A percentile compares a stretch with the other conserved stretches of the same genome.
Conservation (phyloP, 176 grass and related monocot genomes). For the Rhynchospora pubera region DNA sequence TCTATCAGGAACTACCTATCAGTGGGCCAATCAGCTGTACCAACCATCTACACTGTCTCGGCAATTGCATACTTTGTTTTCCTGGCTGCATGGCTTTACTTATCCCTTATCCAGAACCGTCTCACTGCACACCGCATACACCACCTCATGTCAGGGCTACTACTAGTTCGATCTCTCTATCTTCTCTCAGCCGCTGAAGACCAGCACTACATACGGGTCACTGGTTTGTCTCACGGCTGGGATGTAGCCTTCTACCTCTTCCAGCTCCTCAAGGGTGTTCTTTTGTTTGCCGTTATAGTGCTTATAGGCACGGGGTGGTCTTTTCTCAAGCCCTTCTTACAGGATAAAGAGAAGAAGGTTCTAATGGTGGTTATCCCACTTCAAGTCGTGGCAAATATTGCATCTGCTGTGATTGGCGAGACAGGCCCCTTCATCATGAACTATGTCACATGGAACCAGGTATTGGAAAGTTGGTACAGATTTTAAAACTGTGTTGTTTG, state of each 20-base stretch:
- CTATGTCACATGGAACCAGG: conserved; percentile 77
- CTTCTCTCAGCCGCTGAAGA: conserved; percentile 83
- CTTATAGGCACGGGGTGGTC: conserved; percentile 94
- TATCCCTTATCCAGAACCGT: conserved; percentile 66
- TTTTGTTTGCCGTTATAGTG: conserved; percentile 83
- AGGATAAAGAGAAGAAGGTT: conserved; percentile 97
- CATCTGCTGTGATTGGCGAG: conserved; percentile 75
- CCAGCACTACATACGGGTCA: conserved; percentile 70
- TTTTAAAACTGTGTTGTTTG: neutral
- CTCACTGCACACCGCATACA: conserved; percentile 78
- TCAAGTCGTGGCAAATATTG: conserved; percentile 88
- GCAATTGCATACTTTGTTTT: conserved; percentile 62
- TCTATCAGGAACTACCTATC: conserved; percentile 69
- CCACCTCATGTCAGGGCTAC: conserved; percentile 86
- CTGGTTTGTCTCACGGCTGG: conserved; percentile 69
- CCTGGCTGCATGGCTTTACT: conserved; percentile 65
- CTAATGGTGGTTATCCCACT: conserved; percentile 91
- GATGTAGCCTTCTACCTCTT: conserved; percentile 95
- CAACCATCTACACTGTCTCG: conserved; percentile 63
- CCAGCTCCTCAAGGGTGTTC: conserved; percentile 84
- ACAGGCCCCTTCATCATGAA: conserved; percentile 62
- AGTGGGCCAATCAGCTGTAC: conserved; percentile 66
- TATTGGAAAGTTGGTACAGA: neutral
- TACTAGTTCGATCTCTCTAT: conserved; percentile 61
- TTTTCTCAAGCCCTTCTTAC: conserved; percentile 94